Percentiles rank a stretch among this genome's conserved stretches.
Conservation (phyloP, 305 asterid genomes). For the Fraxinus ornus region DNA sequence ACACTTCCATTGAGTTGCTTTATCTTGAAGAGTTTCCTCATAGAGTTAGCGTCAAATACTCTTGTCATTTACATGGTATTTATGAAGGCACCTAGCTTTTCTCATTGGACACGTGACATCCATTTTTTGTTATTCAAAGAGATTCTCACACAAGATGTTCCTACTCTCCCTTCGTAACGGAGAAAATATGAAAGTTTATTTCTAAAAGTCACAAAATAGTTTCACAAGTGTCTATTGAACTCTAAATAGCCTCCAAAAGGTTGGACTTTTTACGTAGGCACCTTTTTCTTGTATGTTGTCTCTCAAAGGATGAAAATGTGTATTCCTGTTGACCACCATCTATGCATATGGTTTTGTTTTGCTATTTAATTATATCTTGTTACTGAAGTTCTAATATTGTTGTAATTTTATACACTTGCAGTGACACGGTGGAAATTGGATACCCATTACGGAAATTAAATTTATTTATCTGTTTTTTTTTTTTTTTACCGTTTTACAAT, state of each 20-base stretch:
- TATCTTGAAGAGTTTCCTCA: not conserved
- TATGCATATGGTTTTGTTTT: not conserved
- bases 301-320: not conserved
- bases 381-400: not conserved
- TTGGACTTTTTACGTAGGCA: not conserved
- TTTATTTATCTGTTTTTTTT: not conserved
- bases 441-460: not conserved
- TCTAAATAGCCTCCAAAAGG: not conserved
- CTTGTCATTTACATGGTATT: not conserved
- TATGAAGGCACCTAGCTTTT: not conserved
- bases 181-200: not conserved
- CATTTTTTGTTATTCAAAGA: not conserved
- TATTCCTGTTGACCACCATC: not conserved
- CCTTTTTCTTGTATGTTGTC: conserved; percentile 4
- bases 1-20: not conserved
- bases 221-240: not conserved
- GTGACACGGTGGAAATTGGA: not conserved
- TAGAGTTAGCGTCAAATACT: not conserved
- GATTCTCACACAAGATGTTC: not conserved
- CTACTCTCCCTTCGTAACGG: not conserved
- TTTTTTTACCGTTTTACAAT: not conserved
- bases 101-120: not conserved
- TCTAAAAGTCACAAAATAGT: not conserved
- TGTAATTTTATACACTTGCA: not conserved
- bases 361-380: not conserved